Conservation (phyloP, 139 green algal genomes). For the Chlamydomonas asymmetrica region DNA sequence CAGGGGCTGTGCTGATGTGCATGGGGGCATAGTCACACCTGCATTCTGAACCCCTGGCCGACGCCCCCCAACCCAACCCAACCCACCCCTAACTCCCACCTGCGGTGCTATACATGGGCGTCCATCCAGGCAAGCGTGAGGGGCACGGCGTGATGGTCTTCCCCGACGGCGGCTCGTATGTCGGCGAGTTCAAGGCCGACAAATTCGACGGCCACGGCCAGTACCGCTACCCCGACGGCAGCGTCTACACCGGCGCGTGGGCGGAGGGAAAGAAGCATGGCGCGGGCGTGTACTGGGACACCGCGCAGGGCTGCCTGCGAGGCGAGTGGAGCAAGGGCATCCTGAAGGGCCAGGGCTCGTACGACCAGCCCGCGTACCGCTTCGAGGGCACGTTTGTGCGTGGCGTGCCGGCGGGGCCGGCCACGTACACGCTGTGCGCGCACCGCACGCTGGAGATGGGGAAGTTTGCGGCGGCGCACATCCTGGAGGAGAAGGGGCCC, state of each 20-base stretch:
- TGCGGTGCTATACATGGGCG: too few species aligned
- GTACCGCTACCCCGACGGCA: slow-evolving; percentile 71
- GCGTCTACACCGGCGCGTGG: slow-evolving; percentile 67
- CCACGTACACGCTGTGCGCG: slow-evolving; percentile 50
- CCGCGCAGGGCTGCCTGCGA: slow-evolving; percentile 53
- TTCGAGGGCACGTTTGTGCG: slow-evolving; percentile 58
- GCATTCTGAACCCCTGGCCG: too few species aligned
- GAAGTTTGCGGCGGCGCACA: slow-evolving; percentile 46
- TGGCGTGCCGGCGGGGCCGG: slow-evolving; percentile 57
- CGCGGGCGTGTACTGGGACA: slow-evolving; percentile 59
- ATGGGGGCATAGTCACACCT: too few species aligned
- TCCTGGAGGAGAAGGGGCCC: slow-evolving; percentile 47
- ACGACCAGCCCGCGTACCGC: slow-evolving; percentile 59
- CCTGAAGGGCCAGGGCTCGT: slow-evolving; percentile 56
- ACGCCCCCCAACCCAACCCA: too few species aligned
- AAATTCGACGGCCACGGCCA: slow-evolving; percentile 68
- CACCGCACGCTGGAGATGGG: slow-evolving; percentile 42
- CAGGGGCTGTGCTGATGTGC: too few species aligned
- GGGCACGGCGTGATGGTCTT: slow-evolving; percentile 62
- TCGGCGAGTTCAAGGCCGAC: slow-evolving; percentile 59
- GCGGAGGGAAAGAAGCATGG: slow-evolving; percentile 61
- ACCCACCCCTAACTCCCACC: too few species aligned
- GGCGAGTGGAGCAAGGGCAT: slow-evolving; percentile 59
- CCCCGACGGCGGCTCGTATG: slow-evolving; percentile 64
- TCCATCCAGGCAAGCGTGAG: slow-evolving; percentile 55